Conservation (phyloP, 1,139 yeast species). For the Blastobotrys aristatus region DNA sequence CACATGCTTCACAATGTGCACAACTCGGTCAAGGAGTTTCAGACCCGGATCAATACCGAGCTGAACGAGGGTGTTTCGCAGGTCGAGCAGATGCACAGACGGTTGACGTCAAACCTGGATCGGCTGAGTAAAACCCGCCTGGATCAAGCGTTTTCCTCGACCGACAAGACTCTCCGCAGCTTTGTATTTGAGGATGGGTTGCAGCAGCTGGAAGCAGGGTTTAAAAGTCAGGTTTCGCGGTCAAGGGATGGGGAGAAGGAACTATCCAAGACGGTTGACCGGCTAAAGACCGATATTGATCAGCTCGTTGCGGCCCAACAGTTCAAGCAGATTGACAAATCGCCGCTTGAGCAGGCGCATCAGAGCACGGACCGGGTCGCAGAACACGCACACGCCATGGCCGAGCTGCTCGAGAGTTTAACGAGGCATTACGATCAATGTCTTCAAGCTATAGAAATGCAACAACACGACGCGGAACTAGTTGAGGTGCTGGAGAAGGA, state of each 20-base stretch:
- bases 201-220: constrained; percentile 25
- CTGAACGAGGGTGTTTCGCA: constrained; percentile 25
- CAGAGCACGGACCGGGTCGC: constrained; percentile 28
- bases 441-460: constrained; percentile 33
- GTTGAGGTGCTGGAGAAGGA: constrained; percentile 36
- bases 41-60: constrained; percentile 17
- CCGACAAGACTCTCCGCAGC: constrained; percentile 35
- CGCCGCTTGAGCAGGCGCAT: constrained; percentile 26
- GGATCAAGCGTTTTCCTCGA: constrained; percentile 29
- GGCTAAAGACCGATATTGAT: constrained; percentile 39
- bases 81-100: constrained; percentile 27
- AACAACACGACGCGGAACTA: constrained; percentile 26
- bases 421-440: constrained; percentile 85
- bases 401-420: constrained; percentile 60
- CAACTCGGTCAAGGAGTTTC: constrained; percentile 18
- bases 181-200: constrained; percentile 44
- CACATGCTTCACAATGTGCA: constrained; percentile 21
- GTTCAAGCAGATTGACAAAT: constrained; percentile 5
- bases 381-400: constrained; percentile 62
- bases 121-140: constrained; percentile 32
- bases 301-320: constrained; percentile 17
- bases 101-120: constrained; percentile 32
- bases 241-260: constrained; percentile 9
- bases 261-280: constrained; percentile 28
- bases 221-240: constrained; percentile 1